Evolutionary conservation across 768 basidiomycete species (phyloP), one percentile per base, ranked within the genome.

Genomic region (Tephrocybe sp.): DNA sequence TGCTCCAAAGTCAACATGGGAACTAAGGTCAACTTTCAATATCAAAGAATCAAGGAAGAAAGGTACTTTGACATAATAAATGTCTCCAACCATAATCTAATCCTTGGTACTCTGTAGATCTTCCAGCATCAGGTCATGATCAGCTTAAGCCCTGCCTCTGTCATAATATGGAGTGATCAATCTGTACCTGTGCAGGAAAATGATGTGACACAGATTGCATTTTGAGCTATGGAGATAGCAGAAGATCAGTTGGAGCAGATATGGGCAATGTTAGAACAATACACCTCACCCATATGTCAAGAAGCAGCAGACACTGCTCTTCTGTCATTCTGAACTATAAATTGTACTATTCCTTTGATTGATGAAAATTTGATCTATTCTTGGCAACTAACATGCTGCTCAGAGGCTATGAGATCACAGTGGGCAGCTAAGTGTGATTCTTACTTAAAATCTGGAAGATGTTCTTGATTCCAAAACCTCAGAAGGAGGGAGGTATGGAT

Each of bases 321-420:
- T 4, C 77, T 75, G 0, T 72, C 71, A 0, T 42, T 73, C 0
- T 35, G 68, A 1, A 68, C 51, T 0, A 69, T 77, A 2, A 77
- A 78, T 52, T 74, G 77, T 44, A 30, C 40, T 0, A 76, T 79
- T 4, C 69, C 68, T 0, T 49, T 78, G 2, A 74, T 75, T 22
- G 35, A 47, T 21, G 9, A 24, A 18, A 5, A 5, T 2, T 22
- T 19, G n/a, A 37, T 45, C 0, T 73, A 74, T 41, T 57, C 56
- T 0, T 77, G 71, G 72, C 53, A 62, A 1, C 56, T 63, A 1
- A 62, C 73, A 0, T 39, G 58, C 5, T 79, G 77, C 36, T 69
- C 72, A 1, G 74, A 77, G 36, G 61, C 68, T 0, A 47, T 75
- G 3, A 12, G 57, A 26, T 9, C 15, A 2, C 68, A 65, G 37